A percentile compares a stretch with the other conserved stretches of the same genome.
phyloP scores from a whole-genome alignment of 306 rosid species.

The Neltuma alba region DNA sequence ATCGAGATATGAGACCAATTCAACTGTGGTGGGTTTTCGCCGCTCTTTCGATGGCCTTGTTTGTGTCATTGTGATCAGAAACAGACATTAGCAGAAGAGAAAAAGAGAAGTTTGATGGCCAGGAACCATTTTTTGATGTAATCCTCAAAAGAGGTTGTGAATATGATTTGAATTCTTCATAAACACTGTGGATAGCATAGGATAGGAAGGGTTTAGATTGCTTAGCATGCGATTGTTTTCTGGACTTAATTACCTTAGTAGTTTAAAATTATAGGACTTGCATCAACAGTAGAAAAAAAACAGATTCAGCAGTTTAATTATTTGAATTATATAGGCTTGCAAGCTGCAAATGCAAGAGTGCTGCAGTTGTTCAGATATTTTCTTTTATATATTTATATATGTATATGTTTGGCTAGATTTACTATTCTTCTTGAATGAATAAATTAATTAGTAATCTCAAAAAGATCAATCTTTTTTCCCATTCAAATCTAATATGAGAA shows the following conservation, averaged over 20 bases:
- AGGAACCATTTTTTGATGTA: not conserved
- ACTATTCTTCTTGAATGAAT: not conserved
- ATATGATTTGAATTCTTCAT: not conserved
- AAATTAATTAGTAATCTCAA: too few relatives aligned
- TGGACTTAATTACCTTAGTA: not conserved
- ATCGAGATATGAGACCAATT: conserved; percentile 36
- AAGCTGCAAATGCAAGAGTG: not conserved
- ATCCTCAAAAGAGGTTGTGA: not conserved
- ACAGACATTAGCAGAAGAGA: not conserved
- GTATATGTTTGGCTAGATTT: not conserved
- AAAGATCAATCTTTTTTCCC: too few relatives aligned
- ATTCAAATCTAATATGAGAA: too few relatives aligned
- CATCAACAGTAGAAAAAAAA: not conserved
- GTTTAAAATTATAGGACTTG: not conserved
- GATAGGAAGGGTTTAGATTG: not conserved
- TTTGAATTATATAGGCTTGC: not conserved
- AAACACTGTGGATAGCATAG: not conserved
- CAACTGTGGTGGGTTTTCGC: conserved; percentile 36
- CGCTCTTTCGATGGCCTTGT: conserved; percentile 31
- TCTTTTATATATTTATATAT: too few relatives aligned
- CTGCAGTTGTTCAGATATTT: not conserved
- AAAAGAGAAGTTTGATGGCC: not conserved
- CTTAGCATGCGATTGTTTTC: not conserved
- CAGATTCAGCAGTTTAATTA: not conserved
- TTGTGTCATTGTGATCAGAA: conserved; percentile 31